phyloP scores from a whole-genome alignment of 371 early-diverging fungal species.

The Mortierella sp. region DNA sequence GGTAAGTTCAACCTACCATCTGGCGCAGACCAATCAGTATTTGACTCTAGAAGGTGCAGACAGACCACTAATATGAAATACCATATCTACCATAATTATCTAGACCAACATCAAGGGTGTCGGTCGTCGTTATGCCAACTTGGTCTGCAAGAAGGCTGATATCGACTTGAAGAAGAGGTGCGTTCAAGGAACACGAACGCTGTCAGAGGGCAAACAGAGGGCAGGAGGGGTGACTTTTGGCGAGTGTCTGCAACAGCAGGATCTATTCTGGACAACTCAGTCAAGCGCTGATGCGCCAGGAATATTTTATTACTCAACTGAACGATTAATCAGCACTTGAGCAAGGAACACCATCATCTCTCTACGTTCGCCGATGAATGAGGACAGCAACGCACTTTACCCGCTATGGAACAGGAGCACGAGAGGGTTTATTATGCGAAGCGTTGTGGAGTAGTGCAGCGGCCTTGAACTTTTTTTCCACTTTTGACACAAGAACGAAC shows the following conservation, averaged over 20 bases:
- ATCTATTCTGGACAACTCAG: neutral
- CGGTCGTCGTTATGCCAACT: constrained; percentile 98
- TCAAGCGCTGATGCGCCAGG: neutral
- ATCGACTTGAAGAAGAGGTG: constrained; percentile 95
- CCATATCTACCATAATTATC: neutral
- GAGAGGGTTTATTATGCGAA: neutral
- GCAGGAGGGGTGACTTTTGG: neutral
- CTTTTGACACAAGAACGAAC: neutral
- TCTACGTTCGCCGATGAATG: neutral
- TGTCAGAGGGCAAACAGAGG: neutral
- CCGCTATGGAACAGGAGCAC: neutral
- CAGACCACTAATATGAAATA: neutral
- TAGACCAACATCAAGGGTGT: constrained; percentile 98
- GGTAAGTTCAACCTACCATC: constrained; percentile 40
- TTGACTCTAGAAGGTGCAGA: neutral
- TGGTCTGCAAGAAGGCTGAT: constrained; percentile 99
- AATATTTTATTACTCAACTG: neutral
- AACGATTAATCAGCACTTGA: neutral
- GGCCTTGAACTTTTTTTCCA: neutral
- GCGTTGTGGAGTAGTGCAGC: neutral
- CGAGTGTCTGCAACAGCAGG: neutral
- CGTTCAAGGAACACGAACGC: constrained; percentile 10
- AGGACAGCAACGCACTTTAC: neutral
- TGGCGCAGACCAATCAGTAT: neutral
- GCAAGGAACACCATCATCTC: neutral